Percentiles rank a stretch among this genome's conserved stretches.
These are phyloP conservation scores for Aspergillus awamori DNA, from an alignment of 2,329 filamentous ascomycete species.

Conservation along the genomic window DNA sequence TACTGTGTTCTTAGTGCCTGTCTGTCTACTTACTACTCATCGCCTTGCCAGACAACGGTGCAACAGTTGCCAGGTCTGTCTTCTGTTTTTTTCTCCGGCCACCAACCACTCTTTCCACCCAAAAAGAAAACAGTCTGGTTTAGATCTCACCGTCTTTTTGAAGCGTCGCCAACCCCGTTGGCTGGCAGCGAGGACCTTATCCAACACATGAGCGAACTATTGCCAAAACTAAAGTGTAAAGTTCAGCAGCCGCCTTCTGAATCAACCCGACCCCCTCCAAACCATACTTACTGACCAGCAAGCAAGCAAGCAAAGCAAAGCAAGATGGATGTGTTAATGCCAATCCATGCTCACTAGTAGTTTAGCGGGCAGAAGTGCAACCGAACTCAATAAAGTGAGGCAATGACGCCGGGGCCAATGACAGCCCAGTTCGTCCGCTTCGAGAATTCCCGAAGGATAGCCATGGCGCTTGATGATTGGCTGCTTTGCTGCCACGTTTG, in stretches of 20 bases:
- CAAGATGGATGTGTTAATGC: no score
- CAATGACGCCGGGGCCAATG: conserved; percentile 27
- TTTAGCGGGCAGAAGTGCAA: not conserved
- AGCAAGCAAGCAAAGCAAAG: not conserved
- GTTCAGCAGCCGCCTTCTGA: conserved; percentile 3
- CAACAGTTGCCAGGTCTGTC: not conserved
- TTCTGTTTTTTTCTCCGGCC: not conserved
- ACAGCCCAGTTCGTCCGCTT: conserved; percentile 20
- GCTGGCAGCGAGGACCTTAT: not conserved
- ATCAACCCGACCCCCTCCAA: not conserved
- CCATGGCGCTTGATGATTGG: conserved; percentile 18
- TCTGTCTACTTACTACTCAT: not conserved
- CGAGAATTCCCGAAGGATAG: conserved; percentile 29
- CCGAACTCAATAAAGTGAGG: conserved; percentile 28
- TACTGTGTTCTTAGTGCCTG: no score
- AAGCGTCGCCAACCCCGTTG: not conserved
- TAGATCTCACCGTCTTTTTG: not conserved
- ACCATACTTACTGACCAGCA: not conserved
- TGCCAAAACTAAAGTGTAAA: not conserved
- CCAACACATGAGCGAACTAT: not conserved
- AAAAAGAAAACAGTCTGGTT: not conserved
- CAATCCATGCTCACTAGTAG: no score
- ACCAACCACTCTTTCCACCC: no score
- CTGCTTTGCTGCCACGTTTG: conserved; percentile 24
- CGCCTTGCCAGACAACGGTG: conserved; percentile 1